Evolutionary conservation across 2,329 filamentous ascomycete species (phyloP).

Genomic region (Beauveria varroae): DNA sequence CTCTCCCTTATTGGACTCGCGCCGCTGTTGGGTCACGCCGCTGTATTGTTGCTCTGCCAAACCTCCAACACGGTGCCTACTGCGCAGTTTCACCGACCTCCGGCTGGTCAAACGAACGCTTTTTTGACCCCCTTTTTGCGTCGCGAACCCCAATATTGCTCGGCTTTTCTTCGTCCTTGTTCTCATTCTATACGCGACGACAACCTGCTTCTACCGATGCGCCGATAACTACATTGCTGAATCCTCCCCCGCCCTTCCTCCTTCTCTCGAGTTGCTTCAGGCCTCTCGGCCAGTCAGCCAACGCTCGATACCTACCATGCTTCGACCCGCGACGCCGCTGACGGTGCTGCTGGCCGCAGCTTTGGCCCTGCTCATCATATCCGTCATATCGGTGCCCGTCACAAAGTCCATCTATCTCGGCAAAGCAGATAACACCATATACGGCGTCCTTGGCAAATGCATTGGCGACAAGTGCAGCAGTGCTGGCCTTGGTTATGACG

Average conservation of each 20-base stretch:
- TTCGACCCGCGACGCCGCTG: slow-evolving; percentile 88
- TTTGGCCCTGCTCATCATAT: slow-evolving; percentile 77
- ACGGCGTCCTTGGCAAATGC: slow-evolving; percentile 92
- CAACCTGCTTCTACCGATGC: neutral
- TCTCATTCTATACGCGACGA: neutral
- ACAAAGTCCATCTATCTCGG: slow-evolving; percentile 80
- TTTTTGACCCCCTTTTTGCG: neutral
- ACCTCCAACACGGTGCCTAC: neutral
- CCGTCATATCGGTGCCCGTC: slow-evolving; percentile 85
- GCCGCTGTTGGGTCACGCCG: neutral
- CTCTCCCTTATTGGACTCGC: neutral
- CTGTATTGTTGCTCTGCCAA: neutral
- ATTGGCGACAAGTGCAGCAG: slow-evolving; percentile 55
- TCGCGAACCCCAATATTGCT: neutral
- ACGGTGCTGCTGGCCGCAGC: slow-evolving; percentile 77
- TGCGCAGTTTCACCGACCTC: neutral
- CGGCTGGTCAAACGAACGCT: neutral
- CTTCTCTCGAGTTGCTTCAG: slow-evolving; percentile 5
- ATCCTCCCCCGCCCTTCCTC: neutral
- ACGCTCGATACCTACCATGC: slow-evolving; percentile 53
- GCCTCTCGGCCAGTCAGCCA: slow-evolving; percentile 13
- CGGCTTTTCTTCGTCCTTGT: neutral
- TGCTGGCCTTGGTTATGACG: slow-evolving; percentile 78
- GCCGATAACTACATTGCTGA: neutral
- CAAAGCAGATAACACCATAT: slow-evolving; percentile 66